Evolutionary conservation across 2,329 filamentous ascomycete species (phyloP).

Genomic region (Talaromyces islandicus): DNA sequence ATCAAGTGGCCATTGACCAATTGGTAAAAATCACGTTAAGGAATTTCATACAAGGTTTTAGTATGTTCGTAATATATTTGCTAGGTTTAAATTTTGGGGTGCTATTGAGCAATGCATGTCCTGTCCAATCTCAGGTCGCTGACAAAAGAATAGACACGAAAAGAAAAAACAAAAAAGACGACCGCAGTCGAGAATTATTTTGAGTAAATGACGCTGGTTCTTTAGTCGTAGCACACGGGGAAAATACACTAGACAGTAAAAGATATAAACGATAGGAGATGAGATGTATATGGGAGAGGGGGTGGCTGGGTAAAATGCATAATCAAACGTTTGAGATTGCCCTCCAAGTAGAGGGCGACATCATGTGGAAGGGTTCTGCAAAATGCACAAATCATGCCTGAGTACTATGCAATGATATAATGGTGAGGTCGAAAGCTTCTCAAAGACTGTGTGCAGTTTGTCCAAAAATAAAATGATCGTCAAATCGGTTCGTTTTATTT

Average conservation of each 20-base stretch:
- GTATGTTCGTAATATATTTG: not conserved
- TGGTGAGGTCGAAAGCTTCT: not conserved
- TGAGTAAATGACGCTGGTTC: not conserved
- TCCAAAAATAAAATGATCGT: not conserved
- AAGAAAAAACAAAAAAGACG: not conserved
- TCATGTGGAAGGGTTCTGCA: not conserved
- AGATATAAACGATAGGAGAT: not conserved
- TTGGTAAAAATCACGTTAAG: too few relatives aligned
- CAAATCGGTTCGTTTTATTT: conserved; percentile 4
- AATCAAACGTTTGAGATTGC: not conserved
- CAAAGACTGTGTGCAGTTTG: not conserved
- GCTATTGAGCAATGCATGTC: not conserved
- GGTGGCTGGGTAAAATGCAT: not conserved
- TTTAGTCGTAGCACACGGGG: not conserved
- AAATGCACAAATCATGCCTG: not conserved
- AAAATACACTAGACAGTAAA: not conserved
- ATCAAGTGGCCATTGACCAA: too few relatives aligned
- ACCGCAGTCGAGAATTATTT: not conserved
- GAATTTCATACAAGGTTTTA: not conserved
- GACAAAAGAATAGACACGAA: not conserved
- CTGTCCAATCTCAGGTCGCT: not conserved
- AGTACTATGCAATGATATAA: not conserved
- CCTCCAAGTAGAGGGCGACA: not conserved
- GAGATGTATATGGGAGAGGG: not conserved
- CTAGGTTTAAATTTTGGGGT: not conserved